Conservation (phyloP, 1,139 yeast genomes). For the Hyphopichia buzzinii region DNA sequence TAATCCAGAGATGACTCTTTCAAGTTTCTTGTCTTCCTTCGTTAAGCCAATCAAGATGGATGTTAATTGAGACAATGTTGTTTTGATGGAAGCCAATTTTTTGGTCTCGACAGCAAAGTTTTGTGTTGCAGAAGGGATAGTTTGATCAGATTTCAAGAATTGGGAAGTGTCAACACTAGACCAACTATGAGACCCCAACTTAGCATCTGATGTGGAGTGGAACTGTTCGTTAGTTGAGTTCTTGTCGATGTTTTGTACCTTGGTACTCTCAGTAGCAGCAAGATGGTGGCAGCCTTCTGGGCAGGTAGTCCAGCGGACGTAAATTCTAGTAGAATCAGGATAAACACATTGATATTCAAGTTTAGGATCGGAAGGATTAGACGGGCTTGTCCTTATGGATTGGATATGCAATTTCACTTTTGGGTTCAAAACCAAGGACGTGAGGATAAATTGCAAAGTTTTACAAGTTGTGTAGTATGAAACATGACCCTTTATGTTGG, state of each 20-base stretch:
- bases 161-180: slow-evolving; percentile 31
- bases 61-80: slow-evolving; percentile 25
- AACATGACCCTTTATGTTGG: slow-evolving; percentile 58
- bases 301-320: slow-evolving; percentile 65
- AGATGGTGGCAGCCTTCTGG: slow-evolving; percentile 49
- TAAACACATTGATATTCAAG: slow-evolving; percentile 27
- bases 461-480: slow-evolving; percentile 55
- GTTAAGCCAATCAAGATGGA: slow-evolving; percentile 32
- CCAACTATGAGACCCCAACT: slow-evolving; percentile 40
- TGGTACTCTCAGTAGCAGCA: slow-evolving; percentile 6
- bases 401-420: slow-evolving; percentile 50
- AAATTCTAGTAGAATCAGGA: slow-evolving; percentile 49
- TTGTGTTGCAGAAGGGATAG: not conserved
- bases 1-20: slow-evolving; percentile 61
- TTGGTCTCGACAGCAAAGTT: not conserved
- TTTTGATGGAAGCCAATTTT: slow-evolving; percentile 14
- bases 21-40: slow-evolving; percentile 33
- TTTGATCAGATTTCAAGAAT: slow-evolving; percentile 10
- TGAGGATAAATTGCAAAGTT: slow-evolving; percentile 52
- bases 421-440: slow-evolving; percentile 54
- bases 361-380: slow-evolving; percentile 11
- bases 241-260: slow-evolving; percentile 5
- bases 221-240: slow-evolving; percentile 11
- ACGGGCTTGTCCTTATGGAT: slow-evolving; percentile 29
- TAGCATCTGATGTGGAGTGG: slow-evolving; percentile 38